A percentile compares a stretch with the other conserved stretches of the same genome.
These are phyloP conservation scores for Brassica nigra DNA, from an alignment of 345 rosid species.

Conservation along the genomic window DNA sequence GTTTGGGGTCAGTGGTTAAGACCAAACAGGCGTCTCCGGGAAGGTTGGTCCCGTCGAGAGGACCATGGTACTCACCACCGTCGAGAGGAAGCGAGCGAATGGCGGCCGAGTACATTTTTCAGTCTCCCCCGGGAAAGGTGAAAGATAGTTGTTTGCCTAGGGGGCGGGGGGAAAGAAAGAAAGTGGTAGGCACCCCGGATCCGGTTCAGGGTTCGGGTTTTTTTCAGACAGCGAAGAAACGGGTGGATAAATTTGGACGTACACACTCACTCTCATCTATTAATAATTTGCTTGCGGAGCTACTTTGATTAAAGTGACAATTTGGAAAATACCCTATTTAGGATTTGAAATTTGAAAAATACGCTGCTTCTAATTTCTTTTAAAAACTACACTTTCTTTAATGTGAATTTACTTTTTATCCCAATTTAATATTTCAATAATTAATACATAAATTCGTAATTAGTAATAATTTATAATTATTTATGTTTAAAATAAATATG, in stretches of 20 bases:
- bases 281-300: no score
- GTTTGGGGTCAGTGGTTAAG: constrained; percentile 89
- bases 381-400: no score
- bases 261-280: not conserved
- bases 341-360: no score
- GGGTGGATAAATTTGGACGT: constrained; percentile 43
- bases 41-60: constrained; percentile 66
- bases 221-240: constrained; percentile 36
- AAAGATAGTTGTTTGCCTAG: constrained; percentile 24
- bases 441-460: no score
- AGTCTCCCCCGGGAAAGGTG: constrained; percentile 38
- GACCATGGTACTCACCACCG: constrained; percentile 50
- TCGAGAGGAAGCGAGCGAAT: constrained; percentile 74
- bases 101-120: constrained; percentile 73
- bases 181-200: constrained; percentile 24
- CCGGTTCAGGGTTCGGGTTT: constrained; percentile 33
- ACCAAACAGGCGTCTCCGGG: constrained; percentile 80
- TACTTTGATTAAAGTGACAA: no score
- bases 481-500: no score
- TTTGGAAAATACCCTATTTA: no score
- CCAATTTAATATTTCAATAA: no score
- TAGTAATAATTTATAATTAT: no score
- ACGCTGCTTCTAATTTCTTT: no score
- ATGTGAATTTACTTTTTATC: no score
- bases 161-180: not conserved